A percentile compares a stretch with the other conserved stretches of the same genome.
These are phyloP conservation scores for Aphanomyces cochlioides DNA, from an alignment of 352 stramenopile genomes.

Conservation along the genomic window DNA sequence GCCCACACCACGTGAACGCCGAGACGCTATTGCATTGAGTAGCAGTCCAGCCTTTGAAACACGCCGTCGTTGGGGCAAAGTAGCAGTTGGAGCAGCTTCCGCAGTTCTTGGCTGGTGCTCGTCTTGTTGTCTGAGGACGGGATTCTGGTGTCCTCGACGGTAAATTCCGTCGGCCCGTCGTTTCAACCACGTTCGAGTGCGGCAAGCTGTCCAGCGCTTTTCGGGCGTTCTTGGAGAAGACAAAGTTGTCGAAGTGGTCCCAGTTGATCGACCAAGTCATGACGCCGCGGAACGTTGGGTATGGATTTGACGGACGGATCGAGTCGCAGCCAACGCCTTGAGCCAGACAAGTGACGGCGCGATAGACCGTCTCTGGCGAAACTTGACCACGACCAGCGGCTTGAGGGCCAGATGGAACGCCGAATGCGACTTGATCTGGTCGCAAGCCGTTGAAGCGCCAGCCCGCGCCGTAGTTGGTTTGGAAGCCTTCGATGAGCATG, in stretches of 20 bases:
- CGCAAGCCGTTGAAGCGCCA: slow-evolving; percentile 23
- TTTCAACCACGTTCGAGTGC: background rate
- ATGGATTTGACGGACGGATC: slow-evolving; percentile 2
- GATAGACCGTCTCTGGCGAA: background rate
- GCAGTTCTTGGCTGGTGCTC: background rate
- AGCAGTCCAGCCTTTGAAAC: background rate
- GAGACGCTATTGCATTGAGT: background rate
- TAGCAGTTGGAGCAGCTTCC: background rate
- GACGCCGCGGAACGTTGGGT: slow-evolving; percentile 23
- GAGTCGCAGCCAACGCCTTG: slow-evolving; percentile 26
- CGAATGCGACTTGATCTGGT: slow-evolving; percentile 27
- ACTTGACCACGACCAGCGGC: slow-evolving; percentile 15
- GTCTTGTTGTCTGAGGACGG: background rate
- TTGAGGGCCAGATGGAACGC: slow-evolving; percentile 16
- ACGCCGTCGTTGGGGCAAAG: background rate
- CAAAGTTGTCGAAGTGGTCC: slow-evolving; percentile 24
- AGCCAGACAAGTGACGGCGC: slow-evolving; percentile 20
- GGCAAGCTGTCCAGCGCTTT: slow-evolving; percentile 18
- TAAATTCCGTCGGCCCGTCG: background rate
- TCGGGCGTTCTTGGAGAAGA: slow-evolving; percentile 4
- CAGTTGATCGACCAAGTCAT: slow-evolving; percentile 31
- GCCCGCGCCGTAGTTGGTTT: slow-evolving; percentile 16
- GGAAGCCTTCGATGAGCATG: slow-evolving; percentile 29
- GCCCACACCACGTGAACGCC: background rate
- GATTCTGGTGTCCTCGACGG: background rate